Base-by-base conservation (phyloP, 257 asterid species). In the Voacanga thouarsii region DNA sequence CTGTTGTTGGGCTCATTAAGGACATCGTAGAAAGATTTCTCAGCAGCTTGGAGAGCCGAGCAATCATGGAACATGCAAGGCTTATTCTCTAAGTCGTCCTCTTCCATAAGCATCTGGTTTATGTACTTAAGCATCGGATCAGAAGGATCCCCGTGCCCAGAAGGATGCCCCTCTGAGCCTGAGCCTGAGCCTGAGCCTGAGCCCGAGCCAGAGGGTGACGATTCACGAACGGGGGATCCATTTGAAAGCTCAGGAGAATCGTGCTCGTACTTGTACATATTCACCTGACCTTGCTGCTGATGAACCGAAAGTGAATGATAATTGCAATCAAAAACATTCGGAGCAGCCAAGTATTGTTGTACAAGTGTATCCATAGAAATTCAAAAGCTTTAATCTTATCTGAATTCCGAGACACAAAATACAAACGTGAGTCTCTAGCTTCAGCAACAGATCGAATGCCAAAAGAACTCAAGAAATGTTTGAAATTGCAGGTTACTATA, bases 21-120 rank as follows among this genome's bases (percentile, higher is more conserved):
- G 64, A 79, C 81, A 76, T 85, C 85, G 49, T 68, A 79, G 59
- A 85, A 85, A 74, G 87, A 89, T 23, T 87, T 89, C 86, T 91
- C 97, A n/a, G 97, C 86, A 47, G 91, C 96, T 69, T 89, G 90
- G 10, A 91, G 90, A 77, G 94, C 92, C 61, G 84, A 81, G 82
- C 87, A 82, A 37, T 92, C 97, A 19, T 89, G 92, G 61, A 86
- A 84, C 88, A 79, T 88, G 80, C 86, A 88, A 43, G 92, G 88
- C 23, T 75, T 74, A 19, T 81, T 72, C 51, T 85, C 91, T 83
- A 86, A 77, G 44, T 87, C 92, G 15, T 84, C 94, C 45, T 91
- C 97, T 15, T 91, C 98, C 92, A 91, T 83, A 21, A 93, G 82
- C 89, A 91, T 93, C 82, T 84, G 84, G 56, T 77, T 77, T 60